phyloP scores from a whole-genome alignment of 345 rosid genomes.

The Pseudoturritis turrita region DNA sequence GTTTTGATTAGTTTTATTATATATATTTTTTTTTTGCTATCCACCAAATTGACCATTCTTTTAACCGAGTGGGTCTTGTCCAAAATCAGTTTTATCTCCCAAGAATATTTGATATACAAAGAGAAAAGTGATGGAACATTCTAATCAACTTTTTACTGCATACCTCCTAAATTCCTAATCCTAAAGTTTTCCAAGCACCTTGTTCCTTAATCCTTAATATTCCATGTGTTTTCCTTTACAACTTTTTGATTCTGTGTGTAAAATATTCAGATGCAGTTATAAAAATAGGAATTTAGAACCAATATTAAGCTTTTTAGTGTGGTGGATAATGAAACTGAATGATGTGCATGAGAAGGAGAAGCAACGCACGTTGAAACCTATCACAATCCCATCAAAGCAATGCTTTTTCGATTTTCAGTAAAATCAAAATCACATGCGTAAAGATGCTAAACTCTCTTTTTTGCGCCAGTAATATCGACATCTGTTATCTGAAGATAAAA shows the following conservation, averaged over 20 bases:
- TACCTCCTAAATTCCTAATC: no score
- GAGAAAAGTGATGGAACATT: neutral
- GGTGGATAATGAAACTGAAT: neutral
- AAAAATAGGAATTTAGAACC: neutral
- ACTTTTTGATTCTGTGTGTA: neutral
- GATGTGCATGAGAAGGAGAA: neutral
- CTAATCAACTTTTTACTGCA: neutral
- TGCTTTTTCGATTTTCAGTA: neutral
- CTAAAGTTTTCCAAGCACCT: slow-evolving; percentile 2
- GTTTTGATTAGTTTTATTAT: no score
- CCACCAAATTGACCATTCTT: no score
- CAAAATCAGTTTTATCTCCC: no score
- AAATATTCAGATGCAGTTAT: neutral
- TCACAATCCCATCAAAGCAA: slow-evolving; percentile 14
- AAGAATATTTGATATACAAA: no score
- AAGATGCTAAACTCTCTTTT: slow-evolving; percentile 2
- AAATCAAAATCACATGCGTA: slow-evolving; percentile 12
- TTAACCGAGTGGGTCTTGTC: no score
- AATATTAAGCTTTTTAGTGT: neutral
- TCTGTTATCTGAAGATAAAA: neutral
- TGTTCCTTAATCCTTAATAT: slow-evolving; percentile 11
- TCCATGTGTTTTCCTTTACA: slow-evolving; percentile 8
- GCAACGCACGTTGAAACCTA: slow-evolving; percentile 7
- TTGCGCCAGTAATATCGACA: neutral
- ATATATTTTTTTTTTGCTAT: no score